Percentiles rank a stretch among this genome's conserved stretches.
Evolutionary conservation across 1,284 basidiomycete genomes (phyloP).

Genomic region (Leccinum subrobustum): DNA sequence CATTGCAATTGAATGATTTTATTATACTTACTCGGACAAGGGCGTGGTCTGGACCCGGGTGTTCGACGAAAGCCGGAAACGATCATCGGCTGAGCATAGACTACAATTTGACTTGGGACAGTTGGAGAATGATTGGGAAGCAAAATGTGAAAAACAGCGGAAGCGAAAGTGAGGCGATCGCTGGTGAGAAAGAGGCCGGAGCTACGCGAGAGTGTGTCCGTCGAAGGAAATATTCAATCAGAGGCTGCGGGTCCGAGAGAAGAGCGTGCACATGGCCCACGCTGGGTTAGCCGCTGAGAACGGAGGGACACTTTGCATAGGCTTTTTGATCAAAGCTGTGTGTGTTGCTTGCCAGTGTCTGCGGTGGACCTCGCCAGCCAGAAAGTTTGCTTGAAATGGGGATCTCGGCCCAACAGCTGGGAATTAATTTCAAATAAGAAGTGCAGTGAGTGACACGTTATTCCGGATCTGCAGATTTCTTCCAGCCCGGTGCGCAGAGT

Average conservation of each 20-base stretch:
- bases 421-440: slow-evolving; percentile 35
- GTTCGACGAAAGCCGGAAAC: not conserved
- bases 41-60: not conserved
- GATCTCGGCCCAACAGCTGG: slow-evolving; percentile 6
- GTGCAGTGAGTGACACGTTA: slow-evolving; percentile 28
- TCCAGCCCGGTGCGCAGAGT: slow-evolving; percentile 11
- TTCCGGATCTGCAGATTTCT: slow-evolving; percentile 33
- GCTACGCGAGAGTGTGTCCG: slow-evolving; percentile 1
- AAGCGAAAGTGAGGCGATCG: slow-evolving; percentile 21
- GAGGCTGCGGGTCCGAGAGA: slow-evolving; percentile 25
- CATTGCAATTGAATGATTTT: not conserved
- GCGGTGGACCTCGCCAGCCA: not conserved
- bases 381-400: not conserved
- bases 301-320: slow-evolving; percentile 12
- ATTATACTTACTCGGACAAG: not conserved
- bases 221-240: slow-evolving; percentile 22
- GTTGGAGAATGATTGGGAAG: slow-evolving; percentile 19
- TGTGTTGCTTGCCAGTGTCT: not conserved
- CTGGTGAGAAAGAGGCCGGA: not conserved
- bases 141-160: slow-evolving; percentile 3
- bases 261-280: not conserved
- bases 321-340: slow-evolving; percentile 17
- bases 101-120: slow-evolving; percentile 6
- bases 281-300: not conserved
- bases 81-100: not conserved